A percentile compares a stretch with the other conserved stretches of the same genome.
Evolutionary conservation across 805 yeast genomes (phyloP).

Genomic region (Candida boidinii): DNA sequence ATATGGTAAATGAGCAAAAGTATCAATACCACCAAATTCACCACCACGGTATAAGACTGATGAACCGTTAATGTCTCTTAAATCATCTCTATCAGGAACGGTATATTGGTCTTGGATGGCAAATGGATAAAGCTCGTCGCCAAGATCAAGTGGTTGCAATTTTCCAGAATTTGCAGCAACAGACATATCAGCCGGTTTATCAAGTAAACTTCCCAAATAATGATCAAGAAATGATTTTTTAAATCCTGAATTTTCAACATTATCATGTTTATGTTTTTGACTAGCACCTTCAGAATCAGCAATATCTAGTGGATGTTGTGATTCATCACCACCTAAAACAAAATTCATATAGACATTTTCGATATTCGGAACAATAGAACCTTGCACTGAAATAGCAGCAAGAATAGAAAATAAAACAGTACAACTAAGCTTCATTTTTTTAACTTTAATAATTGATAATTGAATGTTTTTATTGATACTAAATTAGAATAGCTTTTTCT

Average conservation of each 20-base stretch:
- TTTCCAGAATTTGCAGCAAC: slow-evolving; percentile 15
- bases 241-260: slow-evolving; percentile 9
- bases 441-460: too few relatives aligned
- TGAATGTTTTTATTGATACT: too few relatives aligned
- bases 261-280: slow-evolving; percentile 4
- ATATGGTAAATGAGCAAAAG: slow-evolving; percentile 40
- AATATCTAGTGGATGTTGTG: slow-evolving; percentile 3
- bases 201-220: slow-evolving; percentile 26
- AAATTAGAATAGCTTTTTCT: too few relatives aligned
- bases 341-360: too few relatives aligned
- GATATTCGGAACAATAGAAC: slow-evolving; percentile 5
- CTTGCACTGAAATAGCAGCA: slow-evolving; percentile 4
- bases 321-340: too few relatives aligned
- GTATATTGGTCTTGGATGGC: slow-evolving; percentile 24
- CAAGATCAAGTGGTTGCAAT: slow-evolving; percentile 19
- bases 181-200: slow-evolving; percentile 17
- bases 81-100: slow-evolving; percentile 22
- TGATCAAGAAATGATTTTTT: slow-evolving; percentile 26
- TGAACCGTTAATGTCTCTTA: slow-evolving; percentile 31
- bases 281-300: slow-evolving; percentile 8
- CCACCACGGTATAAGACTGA: slow-evolving; percentile 30
- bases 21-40: slow-evolving; percentile 42
- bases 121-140: slow-evolving; percentile 21
- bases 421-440: slow-evolving; percentile 1
- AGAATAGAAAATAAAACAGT: slow-evolving; percentile 2